Evolutionary conservation across 768 basidiomycete species (phyloP).

Genomic region (Pleurotus ostreatus): DNA sequence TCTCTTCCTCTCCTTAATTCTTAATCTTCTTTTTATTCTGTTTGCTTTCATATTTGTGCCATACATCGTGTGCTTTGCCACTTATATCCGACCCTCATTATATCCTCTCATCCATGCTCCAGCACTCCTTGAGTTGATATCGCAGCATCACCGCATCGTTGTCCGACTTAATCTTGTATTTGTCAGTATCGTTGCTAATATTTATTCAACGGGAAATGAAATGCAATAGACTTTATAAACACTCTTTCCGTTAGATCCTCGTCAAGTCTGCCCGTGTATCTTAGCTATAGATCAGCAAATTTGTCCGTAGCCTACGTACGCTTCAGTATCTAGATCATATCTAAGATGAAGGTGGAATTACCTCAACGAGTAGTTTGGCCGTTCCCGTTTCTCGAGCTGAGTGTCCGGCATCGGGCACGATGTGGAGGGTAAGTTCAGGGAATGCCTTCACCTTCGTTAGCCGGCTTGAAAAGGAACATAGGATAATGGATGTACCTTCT

Average conservation of each 20-base stretch:
- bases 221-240: no score
- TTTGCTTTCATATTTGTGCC: not conserved
- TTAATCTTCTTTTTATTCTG: constrained; percentile 2
- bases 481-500: constrained; percentile 42
- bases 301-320: constrained; percentile 35
- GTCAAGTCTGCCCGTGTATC: not conserved
- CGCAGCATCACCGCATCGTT: not conserved
- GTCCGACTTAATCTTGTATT: constrained; percentile 3
- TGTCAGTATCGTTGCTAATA: not conserved
- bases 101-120: not conserved
- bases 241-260: not conserved
- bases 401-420: constrained; percentile 87
- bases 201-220: constrained; percentile 8
- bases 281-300: constrained; percentile 30
- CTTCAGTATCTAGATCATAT: not conserved
- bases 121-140: not conserved
- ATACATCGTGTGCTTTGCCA: not conserved
- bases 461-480: not conserved
- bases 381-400: constrained; percentile 74
- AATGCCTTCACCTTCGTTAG: constrained; percentile 41
- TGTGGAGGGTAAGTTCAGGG: constrained; percentile 72
- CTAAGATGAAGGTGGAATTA: constrained; percentile 16
- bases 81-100: not conserved
- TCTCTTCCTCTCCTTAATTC: constrained; percentile 5
- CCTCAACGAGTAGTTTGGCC: constrained; percentile 68